Conservation (phyloP, 441 rosid genomes). For the Brassica balearica region DNA sequence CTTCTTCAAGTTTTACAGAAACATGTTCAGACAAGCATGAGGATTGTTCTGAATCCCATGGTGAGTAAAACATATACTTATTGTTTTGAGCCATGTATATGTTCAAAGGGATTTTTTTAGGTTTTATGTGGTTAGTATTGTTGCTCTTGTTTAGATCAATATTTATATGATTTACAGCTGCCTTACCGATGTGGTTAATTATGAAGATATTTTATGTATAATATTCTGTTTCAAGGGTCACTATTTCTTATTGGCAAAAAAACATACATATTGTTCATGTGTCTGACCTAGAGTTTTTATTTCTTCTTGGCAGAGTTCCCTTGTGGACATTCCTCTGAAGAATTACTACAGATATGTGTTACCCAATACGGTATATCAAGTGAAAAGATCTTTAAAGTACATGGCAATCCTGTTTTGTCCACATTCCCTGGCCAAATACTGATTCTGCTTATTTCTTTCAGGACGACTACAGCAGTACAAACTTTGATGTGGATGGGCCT, state of each 20-base stretch:
- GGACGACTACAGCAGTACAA: conserved; percentile 93
- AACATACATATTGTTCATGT: conserved; percentile 13
- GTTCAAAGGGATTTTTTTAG: conserved; percentile 17
- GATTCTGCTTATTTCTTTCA: conserved; percentile 50
- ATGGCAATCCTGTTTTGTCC: conserved; percentile 34
- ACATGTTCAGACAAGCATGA: conserved; percentile 91
- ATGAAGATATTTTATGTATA: conserved; percentile 25
- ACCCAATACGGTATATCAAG: conserved; percentile 75
- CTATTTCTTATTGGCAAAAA: conserved; percentile 19
- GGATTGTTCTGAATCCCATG: conserved; percentile 94
- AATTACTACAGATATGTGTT: conserved; percentile 97
- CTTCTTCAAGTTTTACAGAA: conserved; percentile 83
- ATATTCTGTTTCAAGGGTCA: conserved; percentile 23
- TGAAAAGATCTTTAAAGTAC: conserved; percentile 18
- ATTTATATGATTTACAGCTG: conserved; percentile 13
- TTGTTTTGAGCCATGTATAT: conserved; percentile 28
- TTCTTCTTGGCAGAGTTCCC: conserved; percentile 83
- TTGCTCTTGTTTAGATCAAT: conserved; percentile 14
- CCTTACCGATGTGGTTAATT: conserved; percentile 21
- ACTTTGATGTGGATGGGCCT: conserved; percentile 82
- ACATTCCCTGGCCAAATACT: conserved; percentile 43
- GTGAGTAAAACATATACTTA: conserved; percentile 55
- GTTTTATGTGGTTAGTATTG: conserved; percentile 14
- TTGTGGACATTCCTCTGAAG: conserved; percentile 97
- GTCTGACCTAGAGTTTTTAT: conserved; percentile 33